Evolutionary conservation across 1,284 basidiomycete species (phyloP).

Genomic region (Grifola frondosa): DNA sequence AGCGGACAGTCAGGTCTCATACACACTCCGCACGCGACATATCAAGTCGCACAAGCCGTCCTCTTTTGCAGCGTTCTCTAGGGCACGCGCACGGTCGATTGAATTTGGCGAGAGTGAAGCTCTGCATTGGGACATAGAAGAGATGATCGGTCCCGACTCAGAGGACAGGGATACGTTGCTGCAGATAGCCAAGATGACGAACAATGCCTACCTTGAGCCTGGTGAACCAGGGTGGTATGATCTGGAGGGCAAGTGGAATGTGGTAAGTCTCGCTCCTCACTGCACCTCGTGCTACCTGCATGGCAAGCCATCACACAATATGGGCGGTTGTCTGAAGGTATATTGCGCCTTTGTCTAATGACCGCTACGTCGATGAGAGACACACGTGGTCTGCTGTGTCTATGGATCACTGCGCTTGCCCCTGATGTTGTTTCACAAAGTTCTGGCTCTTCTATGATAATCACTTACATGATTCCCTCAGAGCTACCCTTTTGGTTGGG

Average conservation of each 20-base stretch:
- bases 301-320: too few species aligned
- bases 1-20: conserved; percentile 14
- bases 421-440: conserved; percentile 1
- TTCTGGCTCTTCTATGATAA: background rate
- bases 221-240: conserved; percentile 78
- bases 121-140: conserved; percentile 63
- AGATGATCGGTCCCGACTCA: conserved; percentile 67
- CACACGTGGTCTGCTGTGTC: background rate
- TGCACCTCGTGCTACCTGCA: too few species aligned
- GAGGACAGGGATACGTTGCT: conserved; percentile 77
- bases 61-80: conserved; percentile 49
- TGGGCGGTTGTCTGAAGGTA: background rate
- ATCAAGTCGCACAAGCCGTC: conserved; percentile 48
- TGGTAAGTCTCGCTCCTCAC: conserved; percentile 46
- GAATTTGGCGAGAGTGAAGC: conserved; percentile 44
- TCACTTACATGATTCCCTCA: conserved; percentile 27
- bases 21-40: conserved; percentile 40
- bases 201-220: conserved; percentile 80
- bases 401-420: background rate
- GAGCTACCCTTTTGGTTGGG: conserved; percentile 92
- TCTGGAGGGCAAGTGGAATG: conserved; percentile 62
- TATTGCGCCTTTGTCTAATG: background rate
- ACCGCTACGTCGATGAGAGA: background rate
- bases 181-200: conserved; percentile 91
- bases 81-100: conserved; percentile 52